These are phyloP conservation scores for Theileria sp. DNA, from an alignment of 169 alveolate genomes.

Conservation along the genomic window DNA sequence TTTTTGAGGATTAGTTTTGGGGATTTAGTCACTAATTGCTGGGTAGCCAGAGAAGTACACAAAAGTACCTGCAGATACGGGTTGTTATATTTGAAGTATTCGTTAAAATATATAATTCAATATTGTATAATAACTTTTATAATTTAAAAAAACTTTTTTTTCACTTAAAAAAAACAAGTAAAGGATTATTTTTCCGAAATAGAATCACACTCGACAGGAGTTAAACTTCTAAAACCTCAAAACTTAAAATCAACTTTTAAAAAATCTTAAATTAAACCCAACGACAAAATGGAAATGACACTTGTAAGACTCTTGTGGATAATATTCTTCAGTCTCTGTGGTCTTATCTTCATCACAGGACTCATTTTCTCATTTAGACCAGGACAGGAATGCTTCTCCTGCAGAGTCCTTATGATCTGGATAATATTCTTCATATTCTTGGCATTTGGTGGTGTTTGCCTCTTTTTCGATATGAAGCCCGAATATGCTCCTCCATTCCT, in stretches of 20 bases:
- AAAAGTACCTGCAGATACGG: neutral
- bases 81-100: neutral
- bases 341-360: conserved; percentile 9
- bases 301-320: conserved; percentile 10
- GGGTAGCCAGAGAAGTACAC: neutral
- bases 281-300: conserved; percentile 1
- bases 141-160: neutral
- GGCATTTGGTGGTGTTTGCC: neutral
- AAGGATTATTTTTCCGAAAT: neutral
- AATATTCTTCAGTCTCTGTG: conserved; percentile 11
- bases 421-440: conserved; percentile 13
- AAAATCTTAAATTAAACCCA: neutral
- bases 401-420: conserved; percentile 19
- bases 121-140: neutral
- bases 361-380: conserved; percentile 12
- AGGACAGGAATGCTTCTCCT: conserved; percentile 2
- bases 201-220: neutral
- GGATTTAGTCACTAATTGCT: neutral
- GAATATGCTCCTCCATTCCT: conserved; percentile 18
- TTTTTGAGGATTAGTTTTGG: neutral
- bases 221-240: neutral
- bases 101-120: neutral
- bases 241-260: neutral
- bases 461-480: conserved; percentile 1
- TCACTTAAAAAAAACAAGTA: neutral